Base-by-base conservation (phyloP, 768 basidiomycete species). In the Leccinum subtestaceum region DNA sequence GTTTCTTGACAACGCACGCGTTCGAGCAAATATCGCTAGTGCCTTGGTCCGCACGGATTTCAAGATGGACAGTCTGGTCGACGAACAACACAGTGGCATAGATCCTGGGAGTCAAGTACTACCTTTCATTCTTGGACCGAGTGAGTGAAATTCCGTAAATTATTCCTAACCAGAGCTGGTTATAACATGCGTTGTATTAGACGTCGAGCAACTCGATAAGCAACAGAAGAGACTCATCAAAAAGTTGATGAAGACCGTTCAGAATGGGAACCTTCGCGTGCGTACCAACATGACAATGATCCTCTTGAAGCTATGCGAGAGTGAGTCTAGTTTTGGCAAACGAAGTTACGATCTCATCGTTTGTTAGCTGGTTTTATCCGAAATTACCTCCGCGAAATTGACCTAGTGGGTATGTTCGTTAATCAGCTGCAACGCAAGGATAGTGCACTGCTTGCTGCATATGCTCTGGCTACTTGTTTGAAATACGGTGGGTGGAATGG, bases 251-350 rank as follows among this genome's bases (percentile, higher is more conserved):
- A 27, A 1, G 3, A 60, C 61, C 7, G 36, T 53, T 32, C 38
- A 50, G 40, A 50, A 29, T 0, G 49, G 55, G 4, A 54, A 55
- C 31, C 23, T 48, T n/a, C 58, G 52, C 21, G 69, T 61, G n/a
- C 69, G 68, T 17, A 70, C 61, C 4, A 61, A 64, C 25, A 61
- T 67, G 10, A 70, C 68, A 5, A 47, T 69, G 55, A 64, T 69
- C 0, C 21, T 70, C 31, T 4, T 70, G 40, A 66, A 62, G 15
- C 53, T 70, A 19, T 64, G 60, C 52, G 61, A 68, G 23, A 62
- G 68, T 71, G 13, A 25, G 61, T 43, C 1, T 32, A 17, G 4
- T 19, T 38, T 45, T 4, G 8, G 43, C 6, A 4, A 15, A 11
- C 10, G 25, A 43, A 40, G n/a, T 9, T 12, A 6, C 1, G n/a